Conservation (phyloP, 2,329 filamentous ascomycete genomes). For the Ceratocystis destructans region DNA sequence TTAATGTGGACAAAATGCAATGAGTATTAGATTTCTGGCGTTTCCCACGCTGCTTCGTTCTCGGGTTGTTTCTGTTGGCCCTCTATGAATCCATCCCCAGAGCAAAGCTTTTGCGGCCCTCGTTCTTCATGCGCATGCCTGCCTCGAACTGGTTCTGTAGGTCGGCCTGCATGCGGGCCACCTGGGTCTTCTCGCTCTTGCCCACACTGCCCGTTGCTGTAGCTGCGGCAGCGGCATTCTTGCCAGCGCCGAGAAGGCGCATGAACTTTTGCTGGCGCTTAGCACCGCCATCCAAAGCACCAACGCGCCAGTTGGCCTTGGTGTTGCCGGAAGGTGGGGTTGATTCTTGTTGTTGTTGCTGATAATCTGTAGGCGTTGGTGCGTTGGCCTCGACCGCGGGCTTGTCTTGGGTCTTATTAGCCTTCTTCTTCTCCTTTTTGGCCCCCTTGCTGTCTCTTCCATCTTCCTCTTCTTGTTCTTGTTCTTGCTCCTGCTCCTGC, state of each 20-base stretch:
- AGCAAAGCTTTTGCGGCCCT: slow-evolving; percentile 13
- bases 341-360: slow-evolving; percentile 7
- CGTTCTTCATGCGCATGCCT: slow-evolving; percentile 40
- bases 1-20: neutral
- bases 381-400: neutral
- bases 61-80: neutral
- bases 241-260: slow-evolving; percentile 41
- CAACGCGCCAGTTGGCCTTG: slow-evolving; percentile 40
- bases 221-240: slow-evolving; percentile 25
- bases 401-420: slow-evolving; percentile 21
- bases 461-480: slow-evolving; percentile 24
- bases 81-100: neutral
- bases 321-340: slow-evolving; percentile 13
- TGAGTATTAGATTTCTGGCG: neutral
- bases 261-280: slow-evolving; percentile 43
- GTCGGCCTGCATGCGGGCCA: slow-evolving; percentile 34
- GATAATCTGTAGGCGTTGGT: neutral
- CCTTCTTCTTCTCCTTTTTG: slow-evolving; percentile 22
- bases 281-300: slow-evolving; percentile 36
- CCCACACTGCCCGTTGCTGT: slow-evolving; percentile 7
- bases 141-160: slow-evolving; percentile 44
- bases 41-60: neutral
- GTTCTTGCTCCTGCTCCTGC: slow-evolving; percentile 20
- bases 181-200: slow-evolving; percentile 20
- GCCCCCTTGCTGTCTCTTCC: slow-evolving; percentile 20